A percentile compares a stretch with the other conserved stretches of the same genome.
phyloP scores from a whole-genome alignment of 495 filamentous ascomycete species.

The Aspergillus ellipticus region DNA sequence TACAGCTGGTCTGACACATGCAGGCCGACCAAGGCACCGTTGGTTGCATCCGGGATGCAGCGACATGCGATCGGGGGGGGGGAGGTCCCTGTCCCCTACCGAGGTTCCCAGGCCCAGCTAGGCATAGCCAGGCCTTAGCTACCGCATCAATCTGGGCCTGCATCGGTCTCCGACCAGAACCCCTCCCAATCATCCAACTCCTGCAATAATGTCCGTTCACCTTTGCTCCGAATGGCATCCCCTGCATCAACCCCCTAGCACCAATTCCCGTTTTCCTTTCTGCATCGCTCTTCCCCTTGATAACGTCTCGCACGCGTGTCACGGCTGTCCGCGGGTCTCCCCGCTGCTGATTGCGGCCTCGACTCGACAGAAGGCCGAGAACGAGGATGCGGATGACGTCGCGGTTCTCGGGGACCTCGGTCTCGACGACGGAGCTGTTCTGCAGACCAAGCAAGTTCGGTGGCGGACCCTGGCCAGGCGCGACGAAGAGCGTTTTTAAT shows the following conservation, averaged over 20 bases:
- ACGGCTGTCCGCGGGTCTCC: constrained; percentile 10
- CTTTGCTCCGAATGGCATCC: constrained; percentile 3
- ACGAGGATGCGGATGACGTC: no score
- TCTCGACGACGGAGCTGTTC: no score
- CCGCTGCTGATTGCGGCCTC: background rate
- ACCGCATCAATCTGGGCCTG: background rate
- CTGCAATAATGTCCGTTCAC: constrained; percentile 1
- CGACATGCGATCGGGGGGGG: background rate
- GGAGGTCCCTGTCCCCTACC: background rate
- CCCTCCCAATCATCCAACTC: constrained; percentile 5
- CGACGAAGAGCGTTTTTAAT: no score
- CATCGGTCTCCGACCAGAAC: background rate
- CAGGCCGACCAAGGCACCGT: background rate
- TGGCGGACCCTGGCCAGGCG: background rate
- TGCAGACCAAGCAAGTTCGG: no score
- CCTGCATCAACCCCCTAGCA: no score
- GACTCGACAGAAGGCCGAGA: no score
- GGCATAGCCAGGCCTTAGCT: background rate
- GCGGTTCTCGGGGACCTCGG: no score
- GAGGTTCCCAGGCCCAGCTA: background rate
- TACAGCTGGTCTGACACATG: background rate
- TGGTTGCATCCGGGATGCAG: no score
- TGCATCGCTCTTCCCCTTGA: constrained; percentile 3
- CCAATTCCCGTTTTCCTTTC: no score
- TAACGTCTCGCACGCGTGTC: constrained; percentile 3